These are phyloP conservation scores for Speleostelium caveatum DNA, from an alignment of 78 protist species.

Conservation along the genomic window DNA sequence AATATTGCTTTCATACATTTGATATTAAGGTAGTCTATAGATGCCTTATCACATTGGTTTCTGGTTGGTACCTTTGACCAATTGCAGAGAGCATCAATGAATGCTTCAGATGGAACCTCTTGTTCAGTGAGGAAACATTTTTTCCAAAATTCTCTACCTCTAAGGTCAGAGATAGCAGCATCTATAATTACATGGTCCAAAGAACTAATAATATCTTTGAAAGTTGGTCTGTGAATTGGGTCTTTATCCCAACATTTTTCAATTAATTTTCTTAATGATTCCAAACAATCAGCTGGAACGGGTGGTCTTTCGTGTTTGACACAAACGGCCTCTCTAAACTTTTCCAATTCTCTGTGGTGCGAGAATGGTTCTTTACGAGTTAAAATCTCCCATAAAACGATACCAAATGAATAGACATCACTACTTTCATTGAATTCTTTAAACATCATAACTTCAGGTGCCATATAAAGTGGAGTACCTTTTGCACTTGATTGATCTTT, in stretches of 20 bases:
- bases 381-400: slow-evolving; percentile 78
- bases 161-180: slow-evolving; percentile 71
- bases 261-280: slow-evolving; percentile 55
- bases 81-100: slow-evolving; percentile 66
- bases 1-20: slow-evolving; percentile 78
- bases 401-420: slow-evolving; percentile 83
- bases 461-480: slow-evolving; percentile 86
- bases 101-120: slow-evolving; percentile 76
- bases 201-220: slow-evolving; percentile 70
- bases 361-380: slow-evolving; percentile 84
- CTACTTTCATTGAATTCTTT: slow-evolving; percentile 79
- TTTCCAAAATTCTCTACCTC: slow-evolving; percentile 83
- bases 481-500: slow-evolving; percentile 82
- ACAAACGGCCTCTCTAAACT: slow-evolving; percentile 82
- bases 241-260: slow-evolving; percentile 82
- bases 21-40: slow-evolving; percentile 65
- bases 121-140: slow-evolving; percentile 65
- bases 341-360: slow-evolving; percentile 76
- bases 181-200: slow-evolving; percentile 82
- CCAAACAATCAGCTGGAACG: slow-evolving; percentile 72
- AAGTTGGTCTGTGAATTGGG: slow-evolving; percentile 69
- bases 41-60: slow-evolving; percentile 68
- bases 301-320: slow-evolving; percentile 80
- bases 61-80: slow-evolving; percentile 53
- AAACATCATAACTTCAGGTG: slow-evolving; percentile 88